Conservation (phyloP, 2,329 filamentous ascomycete species). For the Leptographium galeiforme region DNA sequence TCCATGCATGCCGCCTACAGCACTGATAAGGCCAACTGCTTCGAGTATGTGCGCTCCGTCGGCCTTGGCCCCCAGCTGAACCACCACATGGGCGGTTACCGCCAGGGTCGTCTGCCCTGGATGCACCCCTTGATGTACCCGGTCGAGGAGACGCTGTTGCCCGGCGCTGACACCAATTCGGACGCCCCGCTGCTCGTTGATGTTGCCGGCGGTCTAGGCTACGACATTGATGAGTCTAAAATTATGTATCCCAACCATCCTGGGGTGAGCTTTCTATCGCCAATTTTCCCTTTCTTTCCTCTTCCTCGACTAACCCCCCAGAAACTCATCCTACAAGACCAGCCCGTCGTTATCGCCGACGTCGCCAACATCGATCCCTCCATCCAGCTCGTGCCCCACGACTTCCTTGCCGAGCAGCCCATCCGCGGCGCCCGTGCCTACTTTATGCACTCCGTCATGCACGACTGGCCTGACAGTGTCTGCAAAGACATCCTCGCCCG, state of each 20-base stretch:
- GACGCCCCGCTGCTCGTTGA: conserved; percentile 20
- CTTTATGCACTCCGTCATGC: conserved; percentile 19
- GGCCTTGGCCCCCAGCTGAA: conserved; percentile 9
- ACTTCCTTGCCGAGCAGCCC: conserved; percentile 16
- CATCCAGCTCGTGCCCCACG: conserved; percentile 7
- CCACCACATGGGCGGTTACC: conserved; percentile 18
- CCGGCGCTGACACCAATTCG: conserved; percentile 13
- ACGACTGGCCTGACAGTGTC: conserved; percentile 18
- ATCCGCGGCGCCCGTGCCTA: conserved; percentile 16
- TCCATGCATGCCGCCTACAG: not conserved
- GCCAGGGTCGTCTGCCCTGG: conserved; percentile 21
- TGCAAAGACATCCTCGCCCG: conserved; percentile 8
- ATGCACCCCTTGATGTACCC: conserved; percentile 20
- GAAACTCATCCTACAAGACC: conserved; percentile 13
- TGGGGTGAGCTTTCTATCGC: conserved; percentile 1
- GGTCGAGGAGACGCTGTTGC: conserved; percentile 18
- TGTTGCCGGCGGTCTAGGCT: conserved; percentile 21
- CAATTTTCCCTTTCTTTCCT: not conserved
- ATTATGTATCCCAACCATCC: conserved; percentile 8
- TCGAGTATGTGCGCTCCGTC: conserved; percentile 6
- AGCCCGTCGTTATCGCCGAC: conserved; percentile 5
- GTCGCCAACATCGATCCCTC: conserved; percentile 8
- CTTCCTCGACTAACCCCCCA: not conserved
- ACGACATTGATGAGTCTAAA: conserved; percentile 21
- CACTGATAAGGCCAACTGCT: conserved; percentile 9